Evolutionary conservation across 768 basidiomycete species (phyloP), one percentile per base, ranked within the genome.

Genomic region (Leucocoprinus birnbaumii): DNA sequence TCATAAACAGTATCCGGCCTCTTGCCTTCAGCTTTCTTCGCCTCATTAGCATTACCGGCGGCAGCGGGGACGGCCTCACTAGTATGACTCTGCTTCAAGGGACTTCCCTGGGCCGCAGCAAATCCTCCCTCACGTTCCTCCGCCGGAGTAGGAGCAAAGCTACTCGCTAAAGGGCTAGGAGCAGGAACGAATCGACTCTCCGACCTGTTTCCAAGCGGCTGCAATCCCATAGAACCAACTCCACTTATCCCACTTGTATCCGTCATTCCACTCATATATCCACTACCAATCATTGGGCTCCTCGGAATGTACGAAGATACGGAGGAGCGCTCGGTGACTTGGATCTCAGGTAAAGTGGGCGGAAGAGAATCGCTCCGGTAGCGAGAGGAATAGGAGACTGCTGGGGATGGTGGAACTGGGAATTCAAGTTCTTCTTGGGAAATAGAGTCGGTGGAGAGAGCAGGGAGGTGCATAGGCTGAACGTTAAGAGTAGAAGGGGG

Each of bases 1-100:
- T 84, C 77, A 59, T 87, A 89, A 51, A 82, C 69, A 11, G 83
- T 83, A 19, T 71, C 66, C 11, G 80, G 80, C 48, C 81, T 71
- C 64, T 71, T 49, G 41, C 71, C 44, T 68, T 63, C 50, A 55
- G 44, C 48, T 53, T 51, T 24, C 16, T 22, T 24, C 10, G 43
- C 10, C 18, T 43, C 10, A 8, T 8, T 50, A 47, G 61, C 34
- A 38, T 55, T 24, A 26, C 57, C 40, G 42, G 59, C 56, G 19
- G 59, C 35, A 9, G 58, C 54, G 38, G 48, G 1, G 10, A 5
- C 47, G 21, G n/a, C 31, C 21, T 18, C 27, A 34, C 27, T 47
- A 18, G 11, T 25, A n/a, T 3, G 10, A 45, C 11, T 22, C 6
- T 11, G 24, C 27, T 16, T 26, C 38, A 47, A 18, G 13, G 45